Conservation (phyloP, 257 asterid genomes). For the Jacaranda mimosifolia region DNA sequence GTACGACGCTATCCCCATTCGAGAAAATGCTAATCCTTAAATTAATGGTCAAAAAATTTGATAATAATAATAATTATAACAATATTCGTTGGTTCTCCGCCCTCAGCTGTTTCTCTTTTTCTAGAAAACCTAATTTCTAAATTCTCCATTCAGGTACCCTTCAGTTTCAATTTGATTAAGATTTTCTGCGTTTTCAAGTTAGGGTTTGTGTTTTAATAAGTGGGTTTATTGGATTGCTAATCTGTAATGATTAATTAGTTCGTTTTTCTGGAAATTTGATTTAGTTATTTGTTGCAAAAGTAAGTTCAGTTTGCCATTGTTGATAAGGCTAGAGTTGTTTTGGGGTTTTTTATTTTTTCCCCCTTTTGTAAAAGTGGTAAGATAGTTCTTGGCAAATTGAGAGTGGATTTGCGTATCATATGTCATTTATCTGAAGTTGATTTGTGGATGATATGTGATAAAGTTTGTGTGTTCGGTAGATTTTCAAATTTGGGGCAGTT, state of each 20-base stretch:
- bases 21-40: not conserved
- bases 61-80: too few species aligned
- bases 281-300: not conserved
- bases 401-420: not conserved
- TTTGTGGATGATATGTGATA: not conserved
- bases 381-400: not conserved
- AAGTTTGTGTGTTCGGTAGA: not conserved
- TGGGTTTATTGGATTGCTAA: not conserved
- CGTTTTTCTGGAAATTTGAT: not conserved
- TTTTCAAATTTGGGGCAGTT: not conserved
- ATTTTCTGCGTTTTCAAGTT: too few species aligned
- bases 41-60: not conserved
- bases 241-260: not conserved
- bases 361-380: not conserved
- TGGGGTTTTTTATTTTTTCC: not conserved
- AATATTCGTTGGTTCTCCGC: too few species aligned
- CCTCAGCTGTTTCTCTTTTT: not conserved
- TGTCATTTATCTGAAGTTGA: constrained; percentile 1
- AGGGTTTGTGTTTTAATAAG: too few species aligned
- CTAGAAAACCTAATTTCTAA: constrained; percentile 5
- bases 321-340: not conserved
- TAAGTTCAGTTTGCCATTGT: not conserved
- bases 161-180: not conserved
- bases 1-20: not conserved
- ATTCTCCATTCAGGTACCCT: not conserved